Percentiles rank a stretch among this genome's conserved stretches.
phyloP scores from a whole-genome alignment of 352 stramenopile genomes.

The Phytophthora colocasiae region DNA sequence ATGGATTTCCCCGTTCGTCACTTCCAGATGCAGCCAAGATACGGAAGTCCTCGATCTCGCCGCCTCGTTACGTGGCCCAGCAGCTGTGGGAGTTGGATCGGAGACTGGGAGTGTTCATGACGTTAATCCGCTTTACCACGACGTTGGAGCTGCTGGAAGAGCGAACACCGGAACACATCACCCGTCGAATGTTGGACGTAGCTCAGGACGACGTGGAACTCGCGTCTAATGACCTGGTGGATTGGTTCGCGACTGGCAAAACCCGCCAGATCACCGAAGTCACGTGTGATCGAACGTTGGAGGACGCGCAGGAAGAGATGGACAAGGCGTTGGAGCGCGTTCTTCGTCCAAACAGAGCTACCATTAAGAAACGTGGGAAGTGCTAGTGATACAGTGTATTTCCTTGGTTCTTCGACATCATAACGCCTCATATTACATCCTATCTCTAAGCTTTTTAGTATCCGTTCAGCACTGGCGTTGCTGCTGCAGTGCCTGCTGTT shows the following conservation, averaged over 20 bases:
- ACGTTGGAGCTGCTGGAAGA: constrained; percentile 56
- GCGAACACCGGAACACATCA: constrained; percentile 31
- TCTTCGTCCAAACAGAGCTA: constrained; percentile 18
- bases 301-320: constrained; percentile 49
- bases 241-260: constrained; percentile 40
- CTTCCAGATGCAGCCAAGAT: constrained; percentile 9
- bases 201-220: constrained; percentile 53
- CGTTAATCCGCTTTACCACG: constrained; percentile 49
- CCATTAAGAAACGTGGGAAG: constrained; percentile 11
- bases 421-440: constrained; percentile 37
- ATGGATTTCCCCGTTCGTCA: constrained; percentile 55
- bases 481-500: constrained; percentile 46
- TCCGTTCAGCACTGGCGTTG: constrained; percentile 20
- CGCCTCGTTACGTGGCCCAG: constrained; percentile 52
- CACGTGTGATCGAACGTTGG: constrained; percentile 54
- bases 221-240: constrained; percentile 35
- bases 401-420: constrained; percentile 30
- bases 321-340: constrained; percentile 25
- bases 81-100: constrained; percentile 54
- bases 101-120: constrained; percentile 27
- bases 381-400: constrained; percentile 41
- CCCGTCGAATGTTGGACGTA: constrained; percentile 46
- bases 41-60: constrained; percentile 13
- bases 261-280: constrained; percentile 32
- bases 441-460: constrained; percentile 28